Base-by-base conservation (phyloP, 805 yeast genomes). In the Saccharomycopsis fermentans region DNA sequence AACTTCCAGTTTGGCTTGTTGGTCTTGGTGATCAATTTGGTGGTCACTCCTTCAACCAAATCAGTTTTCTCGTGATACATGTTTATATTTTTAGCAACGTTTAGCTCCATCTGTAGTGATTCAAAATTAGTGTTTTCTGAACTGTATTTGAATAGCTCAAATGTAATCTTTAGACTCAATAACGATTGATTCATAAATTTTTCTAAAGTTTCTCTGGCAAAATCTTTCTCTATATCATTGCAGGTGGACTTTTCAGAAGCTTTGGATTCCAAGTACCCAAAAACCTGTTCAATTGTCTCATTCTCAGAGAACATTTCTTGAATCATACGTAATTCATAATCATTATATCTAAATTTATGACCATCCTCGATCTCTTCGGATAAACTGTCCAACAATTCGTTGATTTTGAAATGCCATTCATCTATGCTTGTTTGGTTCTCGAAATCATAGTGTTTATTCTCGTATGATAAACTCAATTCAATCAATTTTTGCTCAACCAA, bases 81-180 rank as follows among this genome's bases (percentile, higher is more conserved):
- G 79, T 83, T 80, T 79, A 90, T 80, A 70, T 87, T 83, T 58
- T 88, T 80, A 34, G 97, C 96, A 24, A 90, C 73, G 59, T 76
- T 75, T 69, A 87, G 76, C 71, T 94, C 98, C 64, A 80, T 78
- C 63, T 80, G 80, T 59, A 94, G 73, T 35, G 92, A 86, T 55
- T 82, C 75, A 57, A 78, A 77, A 64, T 90, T 81, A 59, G 84
- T 77, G 60, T 81, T 75, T 32, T 73, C 67, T 24, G 78, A 69
- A 57, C 90, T 87, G 59, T 79, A 74, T 65, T 84, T 80, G 69
- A 90, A 73, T 62, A 88, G 74, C 58, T 81, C 84, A 63, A 83
- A 78, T 1, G 87, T 81, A 40, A 91, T 82, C 67, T 86, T 83
- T 63, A 90, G 74, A 19, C 95, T 85, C 16, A 88, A 76, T 54